A percentile compares a stretch with the other conserved stretches of the same genome.
These are phyloP conservation scores for Calonectria leucothoes DNA, from an alignment of 2,329 filamentous ascomycete genomes.

Conservation along the genomic window DNA sequence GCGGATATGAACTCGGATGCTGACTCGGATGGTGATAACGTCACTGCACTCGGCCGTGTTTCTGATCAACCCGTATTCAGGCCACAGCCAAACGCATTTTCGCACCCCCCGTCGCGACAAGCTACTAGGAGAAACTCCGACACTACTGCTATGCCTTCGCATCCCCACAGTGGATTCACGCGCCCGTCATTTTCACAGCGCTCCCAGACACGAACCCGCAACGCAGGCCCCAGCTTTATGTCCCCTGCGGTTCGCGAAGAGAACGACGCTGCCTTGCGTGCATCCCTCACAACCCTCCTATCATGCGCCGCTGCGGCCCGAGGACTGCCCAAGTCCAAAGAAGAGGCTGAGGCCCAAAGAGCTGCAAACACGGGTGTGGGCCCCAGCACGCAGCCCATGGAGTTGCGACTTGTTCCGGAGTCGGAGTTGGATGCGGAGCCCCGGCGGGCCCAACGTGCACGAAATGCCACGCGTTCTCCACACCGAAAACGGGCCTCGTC, in stretches of 20 bases:
- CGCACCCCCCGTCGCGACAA: slow-evolving; percentile 76
- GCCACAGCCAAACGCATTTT: slow-evolving; percentile 92
- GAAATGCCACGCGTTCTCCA: slow-evolving; percentile 33
- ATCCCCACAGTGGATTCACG: slow-evolving; percentile 62
- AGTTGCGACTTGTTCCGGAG: slow-evolving; percentile 70
- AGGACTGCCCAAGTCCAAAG: slow-evolving; percentile 76
- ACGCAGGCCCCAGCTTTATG: slow-evolving; percentile 69
- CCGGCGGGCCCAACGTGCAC: slow-evolving; percentile 36
- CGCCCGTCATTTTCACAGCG: slow-evolving; percentile 62
- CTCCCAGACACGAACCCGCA: slow-evolving; percentile 59
- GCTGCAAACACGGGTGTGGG: slow-evolving; percentile 52
- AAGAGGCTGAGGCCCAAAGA: slow-evolving; percentile 54
- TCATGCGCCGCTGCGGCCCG: slow-evolving; percentile 95
- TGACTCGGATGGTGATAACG: slow-evolving; percentile 75
- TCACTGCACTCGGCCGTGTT: slow-evolving; percentile 79
- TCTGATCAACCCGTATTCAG: slow-evolving; percentile 73
- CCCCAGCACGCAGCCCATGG: slow-evolving; percentile 65
- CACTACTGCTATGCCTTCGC: slow-evolving; percentile 59
- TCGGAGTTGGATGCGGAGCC: slow-evolving; percentile 64
- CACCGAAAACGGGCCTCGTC: slow-evolving; percentile 45
- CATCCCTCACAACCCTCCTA: slow-evolving; percentile 92
- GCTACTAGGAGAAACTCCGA: slow-evolving; percentile 62
- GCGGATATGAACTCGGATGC: slow-evolving; percentile 59
- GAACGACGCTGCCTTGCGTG: slow-evolving; percentile 91
- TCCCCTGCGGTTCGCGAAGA: slow-evolving; percentile 84